Conservation (phyloP, 495 filamentous ascomycete genomes). For the Podospora pseudoanserina region DNA sequence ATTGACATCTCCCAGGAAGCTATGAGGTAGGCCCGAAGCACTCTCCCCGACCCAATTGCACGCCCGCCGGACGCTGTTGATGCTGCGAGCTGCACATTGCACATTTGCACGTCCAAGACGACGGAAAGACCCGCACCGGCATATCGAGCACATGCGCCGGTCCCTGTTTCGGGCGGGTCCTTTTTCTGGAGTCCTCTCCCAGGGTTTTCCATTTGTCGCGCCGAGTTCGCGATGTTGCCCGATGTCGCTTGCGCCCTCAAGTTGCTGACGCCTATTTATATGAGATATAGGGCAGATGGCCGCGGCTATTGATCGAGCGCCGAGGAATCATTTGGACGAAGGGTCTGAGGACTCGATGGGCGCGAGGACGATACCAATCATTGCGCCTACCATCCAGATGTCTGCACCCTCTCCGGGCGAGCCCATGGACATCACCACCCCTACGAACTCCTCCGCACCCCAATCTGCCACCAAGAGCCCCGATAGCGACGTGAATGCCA, state of each 20-base stretch:
- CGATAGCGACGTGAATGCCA: constrained; percentile 42
- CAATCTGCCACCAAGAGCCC: constrained; percentile 44
- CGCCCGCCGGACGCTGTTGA: not conserved
- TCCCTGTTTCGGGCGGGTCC: constrained; percentile 9
- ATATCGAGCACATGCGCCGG: constrained; percentile 9
- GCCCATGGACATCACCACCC: constrained; percentile 51
- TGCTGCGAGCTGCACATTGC: not conserved
- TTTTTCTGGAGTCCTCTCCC: not conserved
- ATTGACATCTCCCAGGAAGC: constrained; percentile 13
- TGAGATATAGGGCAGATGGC: constrained; percentile 45
- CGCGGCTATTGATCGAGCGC: constrained; percentile 46
- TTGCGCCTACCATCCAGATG: constrained; percentile 48
- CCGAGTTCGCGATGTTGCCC: constrained; percentile 17
- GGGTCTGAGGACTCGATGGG: constrained; percentile 41
- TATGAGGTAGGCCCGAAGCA: constrained; percentile 28
- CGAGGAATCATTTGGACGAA: constrained; percentile 38
- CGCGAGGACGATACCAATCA: constrained; percentile 47
- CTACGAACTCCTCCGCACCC: constrained; percentile 42
- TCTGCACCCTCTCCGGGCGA: constrained; percentile 49
- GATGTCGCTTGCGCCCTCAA: not conserved
- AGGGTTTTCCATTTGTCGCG: constrained; percentile 5
- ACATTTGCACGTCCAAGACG: not conserved
- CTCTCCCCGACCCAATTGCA: not conserved
- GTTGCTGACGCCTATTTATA: constrained; percentile 19
- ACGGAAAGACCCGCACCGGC: constrained; percentile 4